phyloP scores from a whole-genome alignment of 768 basidiomycete species.

The Gelatoporia subvermispora region DNA sequence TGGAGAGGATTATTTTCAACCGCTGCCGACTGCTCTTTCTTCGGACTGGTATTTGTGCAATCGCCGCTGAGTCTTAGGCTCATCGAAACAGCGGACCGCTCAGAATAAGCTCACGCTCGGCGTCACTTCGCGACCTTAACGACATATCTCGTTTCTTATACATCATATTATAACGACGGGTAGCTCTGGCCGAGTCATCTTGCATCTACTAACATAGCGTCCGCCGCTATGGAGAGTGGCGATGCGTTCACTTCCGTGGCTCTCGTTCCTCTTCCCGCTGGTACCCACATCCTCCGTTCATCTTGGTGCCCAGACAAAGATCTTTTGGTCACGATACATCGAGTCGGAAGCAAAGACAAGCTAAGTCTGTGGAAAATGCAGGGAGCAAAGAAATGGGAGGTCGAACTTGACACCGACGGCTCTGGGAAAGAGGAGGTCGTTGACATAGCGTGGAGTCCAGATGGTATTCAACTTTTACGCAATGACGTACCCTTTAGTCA shows the following conservation, averaged over 20 bases:
- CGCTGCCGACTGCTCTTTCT: too few species aligned
- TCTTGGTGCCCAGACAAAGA: conserved; percentile 88
- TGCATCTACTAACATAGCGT: too few species aligned
- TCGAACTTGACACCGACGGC: conserved; percentile 47
- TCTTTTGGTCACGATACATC: conserved; percentile 61
- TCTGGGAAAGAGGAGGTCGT: conserved; percentile 43
- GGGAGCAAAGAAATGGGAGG: conserved; percentile 79
- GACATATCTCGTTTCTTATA: too few species aligned
- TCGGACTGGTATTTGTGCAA: too few species aligned
- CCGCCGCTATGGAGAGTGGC: too few species aligned
- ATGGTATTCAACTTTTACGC: conserved; percentile 43
- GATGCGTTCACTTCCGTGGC: conserved; percentile 48
- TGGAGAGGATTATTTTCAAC: too few species aligned
- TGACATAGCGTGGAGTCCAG: conserved; percentile 76
- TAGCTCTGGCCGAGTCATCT: too few species aligned
- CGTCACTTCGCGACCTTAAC: too few species aligned
- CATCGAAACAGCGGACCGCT: too few species aligned
- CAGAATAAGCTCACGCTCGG: too few species aligned
- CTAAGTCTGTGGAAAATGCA: conserved; percentile 79
- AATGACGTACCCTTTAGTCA: conserved; percentile 1
- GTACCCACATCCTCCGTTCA: conserved; percentile 52
- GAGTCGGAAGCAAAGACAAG: conserved; percentile 62
- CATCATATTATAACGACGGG: too few species aligned
- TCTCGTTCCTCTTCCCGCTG: conserved; percentile 48
- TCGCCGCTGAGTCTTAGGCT: too few species aligned